Evolutionary conservation across 352 stramenopile species (phyloP).

Genomic region (Porosira glacialis): DNA sequence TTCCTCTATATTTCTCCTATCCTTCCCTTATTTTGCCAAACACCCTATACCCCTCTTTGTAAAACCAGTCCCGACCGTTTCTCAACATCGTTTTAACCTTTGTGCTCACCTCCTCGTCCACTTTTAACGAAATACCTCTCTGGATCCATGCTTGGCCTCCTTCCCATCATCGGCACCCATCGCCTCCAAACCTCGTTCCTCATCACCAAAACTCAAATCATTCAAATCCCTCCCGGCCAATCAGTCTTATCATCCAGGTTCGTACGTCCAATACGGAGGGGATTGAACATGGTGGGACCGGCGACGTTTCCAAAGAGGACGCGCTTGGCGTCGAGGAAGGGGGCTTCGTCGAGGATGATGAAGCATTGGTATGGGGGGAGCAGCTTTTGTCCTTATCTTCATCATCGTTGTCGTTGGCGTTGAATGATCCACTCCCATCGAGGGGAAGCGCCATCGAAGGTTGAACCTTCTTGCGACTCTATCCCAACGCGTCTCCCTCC

Average conservation of each 20-base stretch:
- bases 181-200: slow-evolving; percentile 84
- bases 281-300: slow-evolving; percentile 95
- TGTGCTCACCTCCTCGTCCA: no score
- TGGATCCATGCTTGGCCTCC: no score
- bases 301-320: slow-evolving; percentile 91
- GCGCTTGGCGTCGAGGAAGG: slow-evolving; percentile 93
- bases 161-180: no score
- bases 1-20: no score
- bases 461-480: no score
- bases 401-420: slow-evolving; percentile 87
- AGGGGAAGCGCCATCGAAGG: slow-evolving; percentile 82
- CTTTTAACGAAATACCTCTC: no score
- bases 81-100: no score
- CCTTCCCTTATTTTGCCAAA: no score
- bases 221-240: slow-evolving; percentile 86
- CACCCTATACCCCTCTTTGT: no score
- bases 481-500: no score
- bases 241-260: slow-evolving; percentile 55
- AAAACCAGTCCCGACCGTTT: no score
- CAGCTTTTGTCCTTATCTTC: slow-evolving; percentile 25
- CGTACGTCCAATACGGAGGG: slow-evolving; percentile 83
- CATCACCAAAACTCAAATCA: slow-evolving; percentile 92
- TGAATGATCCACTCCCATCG: slow-evolving; percentile 82
- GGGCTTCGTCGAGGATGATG: slow-evolving; percentile 91
- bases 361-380: slow-evolving; percentile 91